Base-by-base conservation (phyloP, 331 rosid species). In the Cydonia oblonga region DNA sequence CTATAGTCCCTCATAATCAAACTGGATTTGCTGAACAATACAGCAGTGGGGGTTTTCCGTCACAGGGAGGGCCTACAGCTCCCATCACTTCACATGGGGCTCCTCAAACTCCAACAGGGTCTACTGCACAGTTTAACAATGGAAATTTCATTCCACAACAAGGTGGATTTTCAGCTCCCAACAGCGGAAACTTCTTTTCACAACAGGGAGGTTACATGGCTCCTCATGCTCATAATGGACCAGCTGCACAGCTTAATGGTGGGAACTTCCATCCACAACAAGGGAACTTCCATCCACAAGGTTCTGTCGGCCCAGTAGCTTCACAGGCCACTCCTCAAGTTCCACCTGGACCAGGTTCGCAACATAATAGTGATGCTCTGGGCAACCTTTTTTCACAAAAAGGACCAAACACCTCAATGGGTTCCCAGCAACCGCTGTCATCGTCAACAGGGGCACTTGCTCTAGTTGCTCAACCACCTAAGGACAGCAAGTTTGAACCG, bases 401-500 rank as follows among this genome's bases (percentile, higher is more conserved):
- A 32, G 88, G 86, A 71, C 69, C 70, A 61, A 76, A 72, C 30
- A 58, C 79, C 69, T 67, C 87, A 65, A 66, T 72, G 79, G 80
- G 79, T 84, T 70, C 84, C 65, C 82, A 72, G 25, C 80, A 78
- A 69, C 60, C 60, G 53, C 80, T 78, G 78, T 66, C 87, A 51
- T 60, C 74, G 4, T 76, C 90, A 16, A 40, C 81, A 2, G 84
- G 85, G 70, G 62, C 96, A 73, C 85, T 72, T 78, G 25, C 92
- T 61, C 10, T 65, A 23, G 86, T 77, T 73, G 62, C 89, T 72
- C 92, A 84, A 71, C 88, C 96, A 67, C 49, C 96, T 20, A 88
- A 80, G 67, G 89, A 86, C 64, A 49, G 20, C 54, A 86, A 90
- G 83, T 92, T 92, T 56, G 92, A 84, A 79, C 79, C 95, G 66